Evolutionary conservation across 2,329 filamentous ascomycete species (phyloP).

Genomic region (Thelonectria rubi): DNA sequence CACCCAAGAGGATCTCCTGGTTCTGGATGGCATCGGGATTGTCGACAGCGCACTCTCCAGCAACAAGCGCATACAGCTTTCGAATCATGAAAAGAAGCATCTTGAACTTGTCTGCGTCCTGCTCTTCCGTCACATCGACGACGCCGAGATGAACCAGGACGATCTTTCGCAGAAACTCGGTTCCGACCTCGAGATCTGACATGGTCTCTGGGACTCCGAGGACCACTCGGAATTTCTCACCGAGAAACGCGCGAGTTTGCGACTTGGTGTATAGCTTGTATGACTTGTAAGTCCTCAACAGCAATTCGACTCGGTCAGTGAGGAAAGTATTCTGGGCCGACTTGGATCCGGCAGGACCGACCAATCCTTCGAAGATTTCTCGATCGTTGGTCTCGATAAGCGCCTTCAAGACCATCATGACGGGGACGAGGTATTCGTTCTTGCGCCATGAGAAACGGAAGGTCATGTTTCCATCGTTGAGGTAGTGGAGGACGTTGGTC

Average conservation of each 20-base stretch:
- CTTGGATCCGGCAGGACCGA: conserved; percentile 79
- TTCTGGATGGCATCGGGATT: conserved; percentile 97
- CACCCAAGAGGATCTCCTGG: conserved; percentile 92
- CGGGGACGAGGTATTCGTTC: conserved; percentile 93
- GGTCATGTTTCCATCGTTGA: conserved; percentile 94
- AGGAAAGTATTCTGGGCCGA: conserved; percentile 89
- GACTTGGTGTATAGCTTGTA: conserved; percentile 85
- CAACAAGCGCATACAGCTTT: conserved; percentile 92
- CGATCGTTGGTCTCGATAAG: conserved; percentile 95
- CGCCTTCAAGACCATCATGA: conserved; percentile 96
- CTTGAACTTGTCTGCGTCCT: conserved; percentile 92
- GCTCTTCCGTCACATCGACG: conserved; percentile 80
- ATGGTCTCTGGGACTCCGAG: conserved; percentile 85
- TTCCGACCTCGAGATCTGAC: conserved; percentile 87
- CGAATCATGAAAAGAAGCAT: conserved; percentile 95
- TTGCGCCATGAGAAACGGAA: conserved; percentile 99
- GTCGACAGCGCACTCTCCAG: conserved; percentile 90
- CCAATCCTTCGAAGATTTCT: conserved; percentile 93
- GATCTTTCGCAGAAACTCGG: conserved; percentile 88
- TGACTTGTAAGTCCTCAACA: conserved; percentile 91
- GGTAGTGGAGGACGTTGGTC: conserved; percentile 95
- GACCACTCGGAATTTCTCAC: conserved; percentile 89
- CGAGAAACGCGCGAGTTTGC: conserved; percentile 86
- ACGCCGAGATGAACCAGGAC: conserved; percentile 93
- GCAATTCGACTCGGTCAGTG: conserved; percentile 90